Evolutionary conservation across 2,329 filamentous ascomycete species (phyloP).

Genomic region (Xylariaceae sp.): DNA sequence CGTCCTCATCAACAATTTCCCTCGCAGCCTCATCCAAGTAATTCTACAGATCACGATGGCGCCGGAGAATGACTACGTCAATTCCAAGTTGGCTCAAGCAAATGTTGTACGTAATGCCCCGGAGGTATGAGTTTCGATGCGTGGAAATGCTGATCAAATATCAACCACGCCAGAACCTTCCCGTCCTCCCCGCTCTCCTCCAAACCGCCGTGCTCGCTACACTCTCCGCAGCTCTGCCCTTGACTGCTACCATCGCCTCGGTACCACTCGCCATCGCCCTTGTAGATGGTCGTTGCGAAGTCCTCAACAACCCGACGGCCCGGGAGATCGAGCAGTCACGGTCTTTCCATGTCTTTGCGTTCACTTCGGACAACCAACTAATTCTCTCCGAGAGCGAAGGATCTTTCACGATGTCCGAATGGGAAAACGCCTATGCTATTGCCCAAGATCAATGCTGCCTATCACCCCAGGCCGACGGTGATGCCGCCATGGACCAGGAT

Average conservation of each 20-base stretch:
- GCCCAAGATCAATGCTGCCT: conserved; percentile 65
- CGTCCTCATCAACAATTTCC: conserved; percentile 72
- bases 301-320: conserved; percentile 61
- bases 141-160: conserved; percentile 20
- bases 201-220: conserved; percentile 77
- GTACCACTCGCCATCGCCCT: conserved; percentile 59
- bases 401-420: conserved; percentile 69
- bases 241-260: conserved; percentile 69
- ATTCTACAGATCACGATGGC: conserved; percentile 72
- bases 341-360: conserved; percentile 81
- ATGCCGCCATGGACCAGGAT: conserved; percentile 47
- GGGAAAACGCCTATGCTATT: conserved; percentile 66
- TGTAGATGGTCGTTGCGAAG: conserved; percentile 37
- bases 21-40: conserved; percentile 74
- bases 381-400: conserved; percentile 82
- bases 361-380: conserved; percentile 70
- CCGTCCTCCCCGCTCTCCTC: conserved; percentile 76
- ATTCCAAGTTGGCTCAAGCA: conserved; percentile 58
- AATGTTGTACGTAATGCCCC: conserved; percentile 50
- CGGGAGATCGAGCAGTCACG: conserved; percentile 59
- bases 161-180: conserved; percentile 59
- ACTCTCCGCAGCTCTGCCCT: conserved; percentile 76
- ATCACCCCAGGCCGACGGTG: conserved; percentile 36
- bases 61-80: conserved; percentile 65
- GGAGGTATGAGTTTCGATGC: conserved; percentile 4